phyloP scores from a whole-genome alignment of 2,329 filamentous ascomycete species.

The Colletotrichum tabaci region DNA sequence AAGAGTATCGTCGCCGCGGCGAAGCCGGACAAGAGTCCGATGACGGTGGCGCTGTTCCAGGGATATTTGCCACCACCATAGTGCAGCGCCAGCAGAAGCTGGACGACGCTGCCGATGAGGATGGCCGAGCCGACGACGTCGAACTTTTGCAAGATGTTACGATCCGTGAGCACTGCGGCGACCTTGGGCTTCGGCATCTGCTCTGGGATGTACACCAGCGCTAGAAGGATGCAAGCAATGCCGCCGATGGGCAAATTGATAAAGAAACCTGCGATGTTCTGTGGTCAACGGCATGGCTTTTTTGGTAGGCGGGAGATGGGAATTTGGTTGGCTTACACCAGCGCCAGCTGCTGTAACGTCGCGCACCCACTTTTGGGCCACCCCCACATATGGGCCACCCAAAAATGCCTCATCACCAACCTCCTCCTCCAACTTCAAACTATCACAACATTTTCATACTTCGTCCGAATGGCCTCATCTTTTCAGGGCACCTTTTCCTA shows the following conservation, averaged over 20 bases:
- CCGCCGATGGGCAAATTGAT: constrained; percentile 62
- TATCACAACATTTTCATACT: too few species aligned
- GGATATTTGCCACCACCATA: constrained; percentile 57
- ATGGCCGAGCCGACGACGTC: constrained; percentile 59
- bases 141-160: constrained; percentile 51
- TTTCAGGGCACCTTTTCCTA: too few species aligned
- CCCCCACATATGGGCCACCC: too few species aligned
- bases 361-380: too few species aligned
- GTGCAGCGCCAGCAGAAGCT: constrained; percentile 61
- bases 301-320: too few species aligned
- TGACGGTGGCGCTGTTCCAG: constrained; percentile 56
- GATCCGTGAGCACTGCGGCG: constrained; percentile 48
- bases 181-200: constrained; percentile 49
- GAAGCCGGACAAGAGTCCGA: constrained; percentile 58
- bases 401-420: too few species aligned
- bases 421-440: too few species aligned
- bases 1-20: constrained; percentile 52
- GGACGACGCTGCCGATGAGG: constrained; percentile 57
- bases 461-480: too few species aligned
- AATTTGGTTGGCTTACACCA: constrained; percentile 51
- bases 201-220: constrained; percentile 55
- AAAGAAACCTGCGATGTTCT: constrained; percentile 54
- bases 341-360: constrained; percentile 51
- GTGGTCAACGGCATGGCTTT: too few species aligned
- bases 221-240: constrained; percentile 51